phyloP scores from a whole-genome alignment of 805 yeast genomes.

The Scheffersomyces lignosus region DNA sequence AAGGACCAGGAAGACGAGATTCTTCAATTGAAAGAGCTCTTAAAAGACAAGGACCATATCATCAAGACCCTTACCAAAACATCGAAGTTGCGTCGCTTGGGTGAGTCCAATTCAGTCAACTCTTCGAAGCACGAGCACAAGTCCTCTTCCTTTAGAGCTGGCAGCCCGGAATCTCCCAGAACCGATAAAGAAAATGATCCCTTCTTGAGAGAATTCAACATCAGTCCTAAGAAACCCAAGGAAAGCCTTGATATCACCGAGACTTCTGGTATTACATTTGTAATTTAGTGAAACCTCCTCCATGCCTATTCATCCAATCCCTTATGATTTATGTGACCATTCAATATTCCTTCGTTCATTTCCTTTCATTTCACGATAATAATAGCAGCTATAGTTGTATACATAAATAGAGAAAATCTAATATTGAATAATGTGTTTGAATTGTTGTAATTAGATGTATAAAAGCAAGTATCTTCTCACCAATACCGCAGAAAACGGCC shows the following conservation, averaged over 20 bases:
- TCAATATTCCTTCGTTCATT: constrained; percentile 18
- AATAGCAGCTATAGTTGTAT: too few relatives aligned
- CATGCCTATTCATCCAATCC: constrained; percentile 17
- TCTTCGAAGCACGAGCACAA: neutral
- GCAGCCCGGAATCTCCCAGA: neutral
- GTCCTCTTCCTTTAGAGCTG: constrained; percentile 1
- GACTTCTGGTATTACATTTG: constrained; percentile 3
- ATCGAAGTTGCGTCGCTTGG: constrained; percentile 53
- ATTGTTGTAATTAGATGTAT: too few relatives aligned
- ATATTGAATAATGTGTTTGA: too few relatives aligned
- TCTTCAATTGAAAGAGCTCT: constrained; percentile 55
- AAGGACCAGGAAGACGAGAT: constrained; percentile 68
- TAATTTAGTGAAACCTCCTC: constrained; percentile 12
- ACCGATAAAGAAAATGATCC: constrained; percentile 12
- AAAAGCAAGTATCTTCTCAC: too few relatives aligned
- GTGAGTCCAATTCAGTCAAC: constrained; percentile 31
- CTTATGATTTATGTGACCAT: constrained; percentile 19
- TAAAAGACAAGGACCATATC: constrained; percentile 75
- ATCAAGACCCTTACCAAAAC: constrained; percentile 72
- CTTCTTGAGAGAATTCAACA: constrained; percentile 19
- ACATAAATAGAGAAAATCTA: too few relatives aligned
- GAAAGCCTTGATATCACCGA: constrained; percentile 2
- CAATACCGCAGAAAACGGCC: too few relatives aligned
- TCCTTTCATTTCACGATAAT: too few relatives aligned
- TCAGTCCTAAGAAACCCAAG: constrained; percentile 17